These are phyloP conservation scores for Colletotrichum australisinense DNA, from an alignment of 2,329 filamentous ascomycete genomes.

Conservation along the genomic window DNA sequence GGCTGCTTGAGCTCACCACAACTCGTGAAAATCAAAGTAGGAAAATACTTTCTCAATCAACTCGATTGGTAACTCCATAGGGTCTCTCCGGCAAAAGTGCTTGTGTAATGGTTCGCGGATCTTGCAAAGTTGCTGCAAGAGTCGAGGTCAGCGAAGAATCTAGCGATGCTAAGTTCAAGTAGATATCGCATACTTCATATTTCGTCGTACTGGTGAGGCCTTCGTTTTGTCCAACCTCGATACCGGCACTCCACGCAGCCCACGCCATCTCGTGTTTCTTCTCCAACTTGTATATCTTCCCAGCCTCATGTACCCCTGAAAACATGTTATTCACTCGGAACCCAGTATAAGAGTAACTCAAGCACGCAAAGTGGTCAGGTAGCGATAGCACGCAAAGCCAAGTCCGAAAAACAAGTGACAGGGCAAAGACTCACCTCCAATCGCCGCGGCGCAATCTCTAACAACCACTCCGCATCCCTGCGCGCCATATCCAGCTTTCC, in stretches of 20 bases:
- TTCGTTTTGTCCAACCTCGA: slow-evolving; percentile 46
- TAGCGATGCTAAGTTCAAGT: not conserved
- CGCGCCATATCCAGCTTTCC: slow-evolving; percentile 50
- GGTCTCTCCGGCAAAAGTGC: slow-evolving; percentile 48
- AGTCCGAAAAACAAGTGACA: not conserved
- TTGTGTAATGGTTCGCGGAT: slow-evolving; percentile 49
- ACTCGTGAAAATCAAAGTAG: slow-evolving; percentile 44
- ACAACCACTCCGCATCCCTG: slow-evolving; percentile 55
- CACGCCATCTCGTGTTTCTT: slow-evolving; percentile 52
- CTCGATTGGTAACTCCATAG: slow-evolving; percentile 49
- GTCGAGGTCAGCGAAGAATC: not conserved
- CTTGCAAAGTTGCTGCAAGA: slow-evolving; percentile 46
- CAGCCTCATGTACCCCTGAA: slow-evolving; percentile 54
- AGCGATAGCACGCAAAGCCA: not conserved
- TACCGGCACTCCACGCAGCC: slow-evolving; percentile 52
- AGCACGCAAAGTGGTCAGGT: not conserved
- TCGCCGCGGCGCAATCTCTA: slow-evolving; percentile 53
- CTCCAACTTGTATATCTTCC: slow-evolving; percentile 51
- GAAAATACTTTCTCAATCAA: slow-evolving; percentile 50
- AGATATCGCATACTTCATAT: slow-evolving; percentile 44
- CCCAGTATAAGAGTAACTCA: not conserved
- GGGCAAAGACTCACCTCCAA: slow-evolving; percentile 47
- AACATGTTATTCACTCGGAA: slow-evolving; percentile 19
- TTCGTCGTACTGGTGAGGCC: slow-evolving; percentile 44
- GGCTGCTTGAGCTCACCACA: slow-evolving; percentile 24